Conservation (phyloP, 148 eudicot genomes). For the Spergularia bocconei region DNA sequence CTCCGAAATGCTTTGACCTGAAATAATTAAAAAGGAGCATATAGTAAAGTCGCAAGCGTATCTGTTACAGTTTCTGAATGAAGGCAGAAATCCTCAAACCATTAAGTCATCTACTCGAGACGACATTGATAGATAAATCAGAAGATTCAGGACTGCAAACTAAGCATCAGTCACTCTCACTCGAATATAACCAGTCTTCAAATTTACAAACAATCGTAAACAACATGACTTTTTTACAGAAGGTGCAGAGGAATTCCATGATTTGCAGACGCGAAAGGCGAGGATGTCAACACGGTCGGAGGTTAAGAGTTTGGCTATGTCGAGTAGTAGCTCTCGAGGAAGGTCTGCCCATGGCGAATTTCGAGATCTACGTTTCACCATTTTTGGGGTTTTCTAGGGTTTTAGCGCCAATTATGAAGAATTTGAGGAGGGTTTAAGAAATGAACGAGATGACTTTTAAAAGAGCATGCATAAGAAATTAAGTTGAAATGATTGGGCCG, state of each 20-base stretch:
- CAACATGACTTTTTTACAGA: not conserved
- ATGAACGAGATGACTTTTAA: too few relatives aligned
- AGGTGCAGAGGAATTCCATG: slow-evolving; percentile 9
- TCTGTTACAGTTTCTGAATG: not conserved
- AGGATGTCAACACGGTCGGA: slow-evolving; percentile 10
- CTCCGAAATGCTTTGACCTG: not conserved
- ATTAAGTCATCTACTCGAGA: not conserved
- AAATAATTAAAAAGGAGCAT: too few relatives aligned
- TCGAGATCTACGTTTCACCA: not conserved
- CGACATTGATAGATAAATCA: too few relatives aligned
- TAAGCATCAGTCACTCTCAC: too few relatives aligned
- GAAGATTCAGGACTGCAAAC: too few relatives aligned
- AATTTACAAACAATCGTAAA: too few relatives aligned
- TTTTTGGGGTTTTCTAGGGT: too few relatives aligned
- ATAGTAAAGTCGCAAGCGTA: not conserved
- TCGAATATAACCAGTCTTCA: too few relatives aligned
- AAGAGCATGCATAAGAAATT: too few relatives aligned
- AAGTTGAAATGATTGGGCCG: too few relatives aligned
- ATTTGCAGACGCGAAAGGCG: slow-evolving; percentile 14
- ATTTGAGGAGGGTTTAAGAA: too few relatives aligned
- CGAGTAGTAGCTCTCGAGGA: slow-evolving; percentile 8
- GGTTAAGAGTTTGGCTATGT: slow-evolving; percentile 6
- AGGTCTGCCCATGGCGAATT: slow-evolving; percentile 27
- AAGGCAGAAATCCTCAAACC: not conserved
- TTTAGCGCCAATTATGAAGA: too few relatives aligned